These are phyloP conservation scores for Cercospora sojina DNA, from an alignment of 2,329 filamentous ascomycete genomes.

Conservation along the genomic window DNA sequence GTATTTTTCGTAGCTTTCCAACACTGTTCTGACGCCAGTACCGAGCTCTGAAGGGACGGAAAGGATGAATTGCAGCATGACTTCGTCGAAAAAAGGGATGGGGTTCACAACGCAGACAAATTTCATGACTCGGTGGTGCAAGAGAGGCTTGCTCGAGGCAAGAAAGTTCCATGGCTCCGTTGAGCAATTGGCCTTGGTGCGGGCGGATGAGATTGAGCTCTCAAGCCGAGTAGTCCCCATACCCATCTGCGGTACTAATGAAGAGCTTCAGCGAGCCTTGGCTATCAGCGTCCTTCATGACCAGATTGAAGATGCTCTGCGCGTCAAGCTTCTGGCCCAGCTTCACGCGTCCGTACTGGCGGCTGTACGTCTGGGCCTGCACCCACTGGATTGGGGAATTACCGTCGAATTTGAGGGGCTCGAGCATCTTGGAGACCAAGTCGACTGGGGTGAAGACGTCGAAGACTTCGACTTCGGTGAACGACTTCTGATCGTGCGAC, in stretches of 20 bases:
- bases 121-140: too few species aligned
- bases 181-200: background rate
- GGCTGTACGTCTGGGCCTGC: background rate
- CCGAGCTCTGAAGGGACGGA: background rate
- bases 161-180: too few species aligned
- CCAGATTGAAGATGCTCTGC: background rate
- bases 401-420: background rate
- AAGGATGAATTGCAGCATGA: too few species aligned
- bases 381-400: background rate
- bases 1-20: background rate
- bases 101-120: too few species aligned
- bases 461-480: constrained; percentile 2
- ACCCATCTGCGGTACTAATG: background rate
- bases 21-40: background rate
- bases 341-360: background rate
- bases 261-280: background rate
- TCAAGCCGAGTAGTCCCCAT: background rate
- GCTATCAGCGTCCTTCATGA: background rate
- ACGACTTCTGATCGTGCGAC: background rate
- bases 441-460: background rate
- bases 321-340: background rate
- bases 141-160: too few species aligned
- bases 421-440: background rate
- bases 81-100: too few species aligned
- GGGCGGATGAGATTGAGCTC: background rate